A percentile compares a stretch with the other conserved stretches of the same genome.
These are phyloP conservation scores for Fusarium foetens DNA, from an alignment of 2,329 filamentous ascomycete species.

Conservation along the genomic window DNA sequence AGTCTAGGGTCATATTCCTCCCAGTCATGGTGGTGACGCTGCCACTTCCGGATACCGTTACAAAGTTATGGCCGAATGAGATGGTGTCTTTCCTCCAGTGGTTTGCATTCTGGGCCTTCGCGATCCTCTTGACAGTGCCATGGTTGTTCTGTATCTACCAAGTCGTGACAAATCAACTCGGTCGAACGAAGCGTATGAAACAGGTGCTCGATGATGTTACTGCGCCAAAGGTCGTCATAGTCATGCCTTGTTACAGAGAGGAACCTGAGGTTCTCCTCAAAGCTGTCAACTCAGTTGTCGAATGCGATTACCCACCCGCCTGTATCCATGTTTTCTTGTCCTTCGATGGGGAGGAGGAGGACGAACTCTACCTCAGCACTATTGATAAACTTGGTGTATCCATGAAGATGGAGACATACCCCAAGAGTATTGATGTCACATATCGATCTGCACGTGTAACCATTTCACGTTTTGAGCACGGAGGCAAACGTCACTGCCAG, in stretches of 20 bases:
- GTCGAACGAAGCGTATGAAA: slow-evolving; percentile 83
- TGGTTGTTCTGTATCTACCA: slow-evolving; percentile 96
- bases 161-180: slow-evolving; percentile 86
- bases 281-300: slow-evolving; percentile 90
- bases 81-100: slow-evolving; percentile 84
- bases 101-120: slow-evolving; percentile 96
- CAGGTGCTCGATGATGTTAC: slow-evolving; percentile 83
- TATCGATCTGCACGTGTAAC: slow-evolving; percentile 88
- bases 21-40: slow-evolving; percentile 95
- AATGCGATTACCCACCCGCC: slow-evolving; percentile 90
- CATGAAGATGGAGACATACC: slow-evolving; percentile 78
- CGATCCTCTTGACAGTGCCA: slow-evolving; percentile 83
- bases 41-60: slow-evolving; percentile 79
- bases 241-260: slow-evolving; percentile 98
- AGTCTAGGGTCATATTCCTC: slow-evolving; percentile 78
- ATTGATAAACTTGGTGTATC: slow-evolving; percentile 87
- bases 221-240: slow-evolving; percentile 92
- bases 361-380: slow-evolving; percentile 88
- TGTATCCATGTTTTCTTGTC: slow-evolving; percentile 96
- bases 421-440: slow-evolving; percentile 87
- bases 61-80: slow-evolving; percentile 73
- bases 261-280: slow-evolving; percentile 84
- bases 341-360: slow-evolving; percentile 90
- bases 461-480: slow-evolving; percentile 90
- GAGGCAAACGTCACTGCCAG: slow-evolving; percentile 93